These are phyloP conservation scores for Neoscytalidium dimidiatum DNA, from an alignment of 2,329 filamentous ascomycete species.

Conservation along the genomic window DNA sequence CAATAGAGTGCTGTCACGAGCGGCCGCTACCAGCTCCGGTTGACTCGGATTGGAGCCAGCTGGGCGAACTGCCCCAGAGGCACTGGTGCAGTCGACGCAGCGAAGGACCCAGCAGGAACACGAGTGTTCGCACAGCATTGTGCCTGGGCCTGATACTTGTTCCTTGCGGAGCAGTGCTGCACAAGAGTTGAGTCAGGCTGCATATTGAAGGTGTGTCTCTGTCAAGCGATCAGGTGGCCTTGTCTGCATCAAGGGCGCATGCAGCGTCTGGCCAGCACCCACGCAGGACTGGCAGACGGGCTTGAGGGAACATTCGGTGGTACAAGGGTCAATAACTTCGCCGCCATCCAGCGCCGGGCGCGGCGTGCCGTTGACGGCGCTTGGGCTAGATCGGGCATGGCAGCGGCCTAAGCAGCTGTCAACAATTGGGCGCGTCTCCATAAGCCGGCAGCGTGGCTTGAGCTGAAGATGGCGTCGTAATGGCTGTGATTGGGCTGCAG, in stretches of 20 bases:
- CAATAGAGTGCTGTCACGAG: neutral
- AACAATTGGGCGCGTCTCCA: neutral
- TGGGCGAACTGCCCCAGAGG: neutral
- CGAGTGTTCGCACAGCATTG: neutral
- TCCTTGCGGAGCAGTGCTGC: neutral
- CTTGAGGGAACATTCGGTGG: too few relatives aligned
- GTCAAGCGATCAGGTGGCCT: neutral
- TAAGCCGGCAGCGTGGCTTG: neutral
- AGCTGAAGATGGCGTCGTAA: neutral
- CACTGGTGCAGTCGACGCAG: neutral
- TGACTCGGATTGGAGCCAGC: neutral
- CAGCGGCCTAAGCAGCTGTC: neutral
- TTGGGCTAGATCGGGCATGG: neutral
- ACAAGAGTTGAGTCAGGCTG: neutral
- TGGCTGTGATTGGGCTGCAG: neutral
- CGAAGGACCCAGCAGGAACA: neutral
- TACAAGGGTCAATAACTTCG: conserved; percentile 7
- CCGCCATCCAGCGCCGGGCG: neutral
- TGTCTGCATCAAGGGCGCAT: neutral
- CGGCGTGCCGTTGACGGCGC: neutral
- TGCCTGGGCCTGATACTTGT: neutral
- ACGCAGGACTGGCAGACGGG: too few relatives aligned
- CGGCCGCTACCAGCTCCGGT: neutral
- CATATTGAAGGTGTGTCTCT: neutral
- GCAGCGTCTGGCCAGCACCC: neutral